Evolutionary conservation across 495 filamentous ascomycete genomes (phyloP).

Genomic region (Parathielavia appendiculata): DNA sequence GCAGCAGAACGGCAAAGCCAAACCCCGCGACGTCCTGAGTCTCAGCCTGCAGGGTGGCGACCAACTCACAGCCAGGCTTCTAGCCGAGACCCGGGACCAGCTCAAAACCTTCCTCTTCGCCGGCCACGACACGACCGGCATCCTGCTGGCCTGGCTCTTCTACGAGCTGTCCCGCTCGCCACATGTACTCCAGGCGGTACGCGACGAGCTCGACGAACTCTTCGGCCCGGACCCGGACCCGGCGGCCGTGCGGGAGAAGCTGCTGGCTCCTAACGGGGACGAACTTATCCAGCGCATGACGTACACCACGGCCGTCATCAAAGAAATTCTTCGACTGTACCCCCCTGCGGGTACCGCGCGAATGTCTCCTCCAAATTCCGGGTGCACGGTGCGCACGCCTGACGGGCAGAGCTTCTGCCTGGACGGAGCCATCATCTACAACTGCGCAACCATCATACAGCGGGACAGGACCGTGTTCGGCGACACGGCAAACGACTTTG

Average conservation of each 20-base stretch:
- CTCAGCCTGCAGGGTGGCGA: constrained; percentile 31
- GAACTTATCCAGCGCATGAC: constrained; percentile 41
- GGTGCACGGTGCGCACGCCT: constrained; percentile 34
- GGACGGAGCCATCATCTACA: constrained; percentile 50
- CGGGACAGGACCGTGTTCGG: constrained; percentile 54
- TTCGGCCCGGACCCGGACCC: constrained; percentile 31
- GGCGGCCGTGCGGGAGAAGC: constrained; percentile 17
- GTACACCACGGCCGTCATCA: constrained; percentile 48
- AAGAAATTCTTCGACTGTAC: constrained; percentile 48
- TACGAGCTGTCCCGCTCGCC: constrained; percentile 47
- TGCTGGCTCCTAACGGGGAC: constrained; percentile 30
- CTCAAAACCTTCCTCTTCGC: constrained; percentile 46
- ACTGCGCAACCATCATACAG: constrained; percentile 50
- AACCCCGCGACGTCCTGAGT: constrained; percentile 31
- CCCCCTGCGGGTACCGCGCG: constrained; percentile 41
- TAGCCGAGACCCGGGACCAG: constrained; percentile 30
- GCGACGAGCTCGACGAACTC: constrained; percentile 44
- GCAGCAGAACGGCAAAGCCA: constrained; percentile 8
- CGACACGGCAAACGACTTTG: constrained; percentile 51
- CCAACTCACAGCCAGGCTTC: constrained; percentile 19
- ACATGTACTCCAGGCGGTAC: constrained; percentile 32
- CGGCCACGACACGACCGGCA: constrained; percentile 48
- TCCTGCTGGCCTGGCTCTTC: constrained; percentile 37
- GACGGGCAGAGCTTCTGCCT: constrained; percentile 56
- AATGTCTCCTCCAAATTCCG: constrained; percentile 27